Base-by-base conservation (phyloP, 306 rosid genomes). In the Quercus parvula region DNA sequence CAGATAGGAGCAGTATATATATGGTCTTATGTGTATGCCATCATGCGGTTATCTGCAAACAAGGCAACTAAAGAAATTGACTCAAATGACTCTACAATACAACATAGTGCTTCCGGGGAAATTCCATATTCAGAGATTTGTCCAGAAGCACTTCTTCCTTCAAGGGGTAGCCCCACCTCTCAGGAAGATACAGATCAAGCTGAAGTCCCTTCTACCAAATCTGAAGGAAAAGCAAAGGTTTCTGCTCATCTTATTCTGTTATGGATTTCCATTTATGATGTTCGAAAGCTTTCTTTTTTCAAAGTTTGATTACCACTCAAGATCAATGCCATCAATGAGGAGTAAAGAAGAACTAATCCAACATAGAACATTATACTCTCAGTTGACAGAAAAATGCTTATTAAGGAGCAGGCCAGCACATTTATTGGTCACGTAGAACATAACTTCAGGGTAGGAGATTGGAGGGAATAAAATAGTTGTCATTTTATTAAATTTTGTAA, bases 1-100 rank as follows among this genome's bases (percentile, higher is more conserved):
- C 81, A 83, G 87, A 1, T 81, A 69, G 87, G 87, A 49, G 5
- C 70, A 22, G 4, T 85, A 73, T 88, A 76, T 35, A 24, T 25
- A 57, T 88, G 91, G 89, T 28, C 86, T 67, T 81, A 70, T 70
- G 83, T 73, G 27, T 85, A 81, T 81, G 71, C 79, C 75, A 51
- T 88, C 77, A 81, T 88, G 10, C 79, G 91, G 12, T 0, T 76
- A 44, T 81, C 70, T 79, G 20, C 81, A 49, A 12, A 35, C 51
- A 76, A 85, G 75, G 61, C 61, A 66, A 51, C 83, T 52, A 59
- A 46, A 62, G 76, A 66, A 62, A 73, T 19, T 41, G 74, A 28
- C 63, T 71, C 20, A 35, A 74, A 76, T 49, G 82, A 27, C 66
- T 83, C 84, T 46, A 35, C 14, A 14, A 38, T 3, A 24, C 30